Base-by-base conservation (phyloP, 1,139 yeast species). In the Petasospora fabianii region DNA sequence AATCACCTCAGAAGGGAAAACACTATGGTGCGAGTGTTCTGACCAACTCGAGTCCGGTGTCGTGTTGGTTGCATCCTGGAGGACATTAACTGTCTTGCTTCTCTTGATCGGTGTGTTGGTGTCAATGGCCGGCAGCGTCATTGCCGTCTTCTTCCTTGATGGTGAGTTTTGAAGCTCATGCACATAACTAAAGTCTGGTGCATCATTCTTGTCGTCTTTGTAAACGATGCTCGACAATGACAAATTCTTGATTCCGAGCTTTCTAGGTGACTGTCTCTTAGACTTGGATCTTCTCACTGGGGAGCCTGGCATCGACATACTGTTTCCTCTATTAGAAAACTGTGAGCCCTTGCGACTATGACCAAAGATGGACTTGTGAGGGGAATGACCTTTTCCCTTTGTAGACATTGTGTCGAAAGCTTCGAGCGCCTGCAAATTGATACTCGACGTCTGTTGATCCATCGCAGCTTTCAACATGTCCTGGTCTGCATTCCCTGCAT, bases 1-100 rank as follows among this genome's bases (percentile, higher is more conserved):
- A 39, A 78, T 69, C 3, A 75, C 78, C 11, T 72, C 78, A 42
- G 80, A 69, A 0, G 84, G 84, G 30, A 74, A 65, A 2, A 77
- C 69, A 45, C 75, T 73, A 13, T 65, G 62, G 24, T 73, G 58
- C 3, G 77, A 71, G 35, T 59, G 58, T 33, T 59, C 63, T 9
- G 72, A 65, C 42, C 64, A 58, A 18, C 58, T 62, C 13, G 68
- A 58, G 8, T 58, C 67, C 0, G 74, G 66, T 2, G 55, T 44
- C 4, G 46, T 42, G 21, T 37, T 39, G 1, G 35, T 27, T 14
- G 28, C 33, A 12, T 35, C 40, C n/a, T 13, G 20, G 9, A 39
- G 31, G 1, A 26, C 26, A 4, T 17, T 30, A n/a, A 27, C 21
- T 0, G 22, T 16, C n/a, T 17, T 26, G 17, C 26, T 34, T 17